Conservation (phyloP, 257 asterid genomes). For the Misopates orontium region DNA sequence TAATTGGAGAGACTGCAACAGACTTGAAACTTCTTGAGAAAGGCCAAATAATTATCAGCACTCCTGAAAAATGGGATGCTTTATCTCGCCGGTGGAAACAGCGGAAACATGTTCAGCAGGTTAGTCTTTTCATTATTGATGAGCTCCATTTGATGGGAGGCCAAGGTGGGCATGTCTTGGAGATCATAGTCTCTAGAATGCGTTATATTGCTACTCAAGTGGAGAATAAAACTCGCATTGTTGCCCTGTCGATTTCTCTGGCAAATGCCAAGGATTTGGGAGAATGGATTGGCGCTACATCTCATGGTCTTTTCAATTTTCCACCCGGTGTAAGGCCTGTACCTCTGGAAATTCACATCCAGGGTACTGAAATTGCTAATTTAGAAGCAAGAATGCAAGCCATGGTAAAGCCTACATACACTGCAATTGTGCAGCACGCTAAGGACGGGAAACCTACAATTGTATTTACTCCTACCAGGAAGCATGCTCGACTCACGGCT, state of each 20-base stretch:
- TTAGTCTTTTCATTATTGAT: conserved; percentile 52
- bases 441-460: conserved; percentile 59
- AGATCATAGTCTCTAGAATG: conserved; percentile 61
- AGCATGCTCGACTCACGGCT: conserved; percentile 66
- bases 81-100: conserved; percentile 66
- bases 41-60: conserved; percentile 58
- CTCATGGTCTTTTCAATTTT: conserved; percentile 64
- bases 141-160: conserved; percentile 66
- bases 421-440: conserved; percentile 62
- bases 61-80: conserved; percentile 73
- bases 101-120: conserved; percentile 62
- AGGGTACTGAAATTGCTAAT: conserved; percentile 57
- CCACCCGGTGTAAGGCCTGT: conserved; percentile 68
- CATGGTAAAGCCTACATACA: conserved; percentile 61
- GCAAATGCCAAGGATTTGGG: conserved; percentile 68
- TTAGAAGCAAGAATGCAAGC: conserved; percentile 69
- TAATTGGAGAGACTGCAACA: conserved; percentile 57
- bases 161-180: conserved; percentile 58
- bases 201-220: conserved; percentile 58
- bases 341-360: conserved; percentile 64
- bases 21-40: conserved; percentile 60
- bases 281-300: conserved; percentile 67
- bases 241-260: conserved; percentile 56
- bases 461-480: conserved; percentile 57
- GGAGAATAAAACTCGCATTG: conserved; percentile 58